Evolutionary conservation across 2,329 filamentous ascomycete genomes (phyloP).

Genomic region (Xylaria sp.): DNA sequence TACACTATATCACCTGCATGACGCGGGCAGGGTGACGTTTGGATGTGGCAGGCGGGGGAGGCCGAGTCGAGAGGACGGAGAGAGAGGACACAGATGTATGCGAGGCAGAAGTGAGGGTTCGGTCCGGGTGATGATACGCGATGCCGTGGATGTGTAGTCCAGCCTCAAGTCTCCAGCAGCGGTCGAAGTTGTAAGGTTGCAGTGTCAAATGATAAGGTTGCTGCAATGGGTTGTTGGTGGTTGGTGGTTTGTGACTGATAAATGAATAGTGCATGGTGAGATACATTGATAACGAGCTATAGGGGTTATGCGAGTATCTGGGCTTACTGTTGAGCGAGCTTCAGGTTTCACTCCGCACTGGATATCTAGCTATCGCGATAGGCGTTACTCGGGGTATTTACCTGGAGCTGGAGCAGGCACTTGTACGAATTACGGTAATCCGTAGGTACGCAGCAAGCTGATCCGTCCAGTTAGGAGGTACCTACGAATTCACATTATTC

Average conservation of each 20-base stretch:
- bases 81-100: background rate
- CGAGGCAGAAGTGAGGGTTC: background rate
- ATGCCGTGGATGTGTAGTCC: background rate
- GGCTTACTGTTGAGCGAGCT: background rate
- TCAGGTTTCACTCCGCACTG: background rate
- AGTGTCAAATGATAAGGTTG: background rate
- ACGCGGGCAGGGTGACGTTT: conserved; percentile 14
- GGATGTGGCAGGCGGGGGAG: background rate
- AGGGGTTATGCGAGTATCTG: background rate
- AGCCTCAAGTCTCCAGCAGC: background rate
- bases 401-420: too few species aligned
- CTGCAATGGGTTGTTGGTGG: background rate
- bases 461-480: too few species aligned
- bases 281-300: background rate
- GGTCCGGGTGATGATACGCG: conserved; percentile 3
- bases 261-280: background rate
- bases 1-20: conserved; percentile 28
- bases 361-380: background rate
- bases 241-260: background rate
- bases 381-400: too few species aligned
- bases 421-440: too few species aligned
- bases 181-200: background rate
- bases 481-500: too few species aligned
- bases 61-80: background rate
- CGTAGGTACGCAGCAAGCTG: too few species aligned